Evolutionary conservation across 1,139 yeast genomes (phyloP), one percentile per base, ranked within the genome.

Genomic region (Pichia kudriavzevii): DNA sequence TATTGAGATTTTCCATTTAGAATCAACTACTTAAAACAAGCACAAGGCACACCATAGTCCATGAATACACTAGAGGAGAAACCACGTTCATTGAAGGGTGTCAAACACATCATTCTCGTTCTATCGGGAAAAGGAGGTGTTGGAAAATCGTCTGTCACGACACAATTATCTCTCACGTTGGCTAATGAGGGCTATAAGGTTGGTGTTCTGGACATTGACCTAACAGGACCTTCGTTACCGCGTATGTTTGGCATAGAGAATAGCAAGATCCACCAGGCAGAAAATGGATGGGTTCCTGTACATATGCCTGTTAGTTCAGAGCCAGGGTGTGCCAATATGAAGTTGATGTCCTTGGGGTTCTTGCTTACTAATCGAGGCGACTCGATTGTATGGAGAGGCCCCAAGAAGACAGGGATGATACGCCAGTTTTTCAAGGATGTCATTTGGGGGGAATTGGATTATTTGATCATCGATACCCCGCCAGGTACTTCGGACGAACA

Each of bases 401-500:
- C 99, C 2, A 87, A 88, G 58, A 93, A 93, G 56, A 88, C 97
- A 0, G 95, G 97, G 16, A 91, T 93, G 97, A 83, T 93, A 29
- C 72, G 91, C 39, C 99, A 93, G 58, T 88, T 93, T 53, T 65
- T 93, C 30, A 75, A 76, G 42, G 97, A 91, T 55, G 95, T 91
- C 1, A 74, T 75, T 14, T 93, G 98, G 98, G 95, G 87, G 1
- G 66, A 62, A 19, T 56, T 79, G 31, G 96, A 88, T 56, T 93
- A 84, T 53, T 61, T 93, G 38, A 63, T 93, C 28, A 88, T 93
- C 7, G 99, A 93, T 53, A 91, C 99, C 0, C 99, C 99, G 0
- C 99, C 99, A 0, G 99, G 99, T 0, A 91, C 99, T 0, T 81
- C 95, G 0, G 99, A 93, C 57, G 99, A 93, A 57, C 99, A 93